A percentile compares a stretch with the other conserved stretches of the same genome.
Evolutionary conservation across 495 filamentous ascomycete species (phyloP).

Genomic region (Talaromyces ruber): DNA sequence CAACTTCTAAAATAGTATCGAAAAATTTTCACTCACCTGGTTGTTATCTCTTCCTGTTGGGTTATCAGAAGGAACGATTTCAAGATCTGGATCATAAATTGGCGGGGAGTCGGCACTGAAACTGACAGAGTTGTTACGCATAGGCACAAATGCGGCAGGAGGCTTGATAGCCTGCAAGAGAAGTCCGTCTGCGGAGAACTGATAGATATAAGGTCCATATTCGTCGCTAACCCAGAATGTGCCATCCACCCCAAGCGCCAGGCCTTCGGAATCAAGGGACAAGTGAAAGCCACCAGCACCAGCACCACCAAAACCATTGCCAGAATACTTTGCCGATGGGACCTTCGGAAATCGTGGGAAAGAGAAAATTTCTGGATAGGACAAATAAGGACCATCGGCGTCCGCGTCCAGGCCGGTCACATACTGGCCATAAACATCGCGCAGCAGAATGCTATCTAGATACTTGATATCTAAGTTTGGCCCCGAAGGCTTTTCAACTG

Average conservation of each 20-base stretch:
- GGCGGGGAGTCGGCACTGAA: constrained; percentile 57
- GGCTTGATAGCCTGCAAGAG: constrained; percentile 62
- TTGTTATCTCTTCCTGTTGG: constrained; percentile 64
- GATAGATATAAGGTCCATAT: constrained; percentile 70
- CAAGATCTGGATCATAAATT: constrained; percentile 40
- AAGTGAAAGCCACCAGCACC: constrained; percentile 55
- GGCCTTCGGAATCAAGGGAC: constrained; percentile 60
- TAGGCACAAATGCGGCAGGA: constrained; percentile 57
- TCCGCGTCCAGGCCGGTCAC: constrained; percentile 68
- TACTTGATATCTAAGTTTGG: constrained; percentile 63
- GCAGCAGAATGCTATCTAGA: constrained; percentile 58
- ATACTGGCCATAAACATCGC: constrained; percentile 57
- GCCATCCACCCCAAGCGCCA: constrained; percentile 55
- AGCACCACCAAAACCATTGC: constrained; percentile 63
- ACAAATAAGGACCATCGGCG: constrained; percentile 33
- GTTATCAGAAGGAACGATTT: constrained; percentile 45
- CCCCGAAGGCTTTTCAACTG: constrained; percentile 43
- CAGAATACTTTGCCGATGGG: constrained; percentile 57
- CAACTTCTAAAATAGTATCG: not conserved
- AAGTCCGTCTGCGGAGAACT: constrained; percentile 49
- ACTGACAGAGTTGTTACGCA: constrained; percentile 50
- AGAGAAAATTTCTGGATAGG: constrained; percentile 33
- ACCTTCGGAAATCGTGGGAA: constrained; percentile 45
- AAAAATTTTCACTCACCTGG: not conserved
- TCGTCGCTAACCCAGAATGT: constrained; percentile 74